Evolutionary conservation across 306 rosid species (phyloP), one percentile per base, ranked within the genome.

Genomic region (Rosa persica): DNA sequence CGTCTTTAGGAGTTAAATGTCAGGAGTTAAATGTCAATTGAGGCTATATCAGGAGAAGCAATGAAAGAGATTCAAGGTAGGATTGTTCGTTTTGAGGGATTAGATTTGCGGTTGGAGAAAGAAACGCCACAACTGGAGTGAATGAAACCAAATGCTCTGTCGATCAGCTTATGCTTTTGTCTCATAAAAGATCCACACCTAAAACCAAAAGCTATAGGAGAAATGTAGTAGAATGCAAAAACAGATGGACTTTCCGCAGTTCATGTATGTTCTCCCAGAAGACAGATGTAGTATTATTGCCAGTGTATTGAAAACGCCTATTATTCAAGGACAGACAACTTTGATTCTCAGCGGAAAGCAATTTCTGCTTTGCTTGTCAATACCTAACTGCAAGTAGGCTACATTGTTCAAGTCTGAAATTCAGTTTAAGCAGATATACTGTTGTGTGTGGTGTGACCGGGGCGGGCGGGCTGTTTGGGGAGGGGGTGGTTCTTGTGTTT

Each of bases 71-170:
- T 93, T 49, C 93, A 77, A 80, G 89, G 88, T 80, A 91, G 86
- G 84, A 86, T 91, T 78, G 79, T 54, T 74, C 84, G 38, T 19
- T 87, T 92, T 75, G 93, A 93, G 87, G 89, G 83, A 43, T 49
- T 87, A 36, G 98, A 95, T 86, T 81, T 89, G 88, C 88, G 73
- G 86, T 81, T 81, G 83, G 98, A 95, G 86, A 95, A 89, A 84
- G 92, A 90, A 82, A 11, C 86, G 80, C 88, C 79, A 71, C 91
- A 93, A 76, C 34, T 95, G 76, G 98, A 91, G 84, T 97, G 87
- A 81, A 85, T 83, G 82, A 93, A 83, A 79, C 86, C 70, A 78
- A 30, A 79, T 83, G 91, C 84, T 91, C 66, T 82, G 87, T 87
- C 77, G 96, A 95, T 79, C 92, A 89, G 87, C 95, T 93, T 48